Evolutionary conservation across 2,329 filamentous ascomycete genomes (phyloP).

Genomic region (Alternaria brassicae): DNA sequence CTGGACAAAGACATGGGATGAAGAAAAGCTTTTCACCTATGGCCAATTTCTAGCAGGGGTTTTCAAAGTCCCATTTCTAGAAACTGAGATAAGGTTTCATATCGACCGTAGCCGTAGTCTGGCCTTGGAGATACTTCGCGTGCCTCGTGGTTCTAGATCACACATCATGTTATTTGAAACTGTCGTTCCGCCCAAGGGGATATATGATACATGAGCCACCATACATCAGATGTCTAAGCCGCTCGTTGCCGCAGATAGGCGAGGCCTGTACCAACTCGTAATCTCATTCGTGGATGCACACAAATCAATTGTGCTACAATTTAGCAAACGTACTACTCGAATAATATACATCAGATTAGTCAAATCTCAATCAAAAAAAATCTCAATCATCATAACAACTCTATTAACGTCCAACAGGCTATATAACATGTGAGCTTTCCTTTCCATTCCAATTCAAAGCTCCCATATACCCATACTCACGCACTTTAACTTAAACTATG

Average conservation of each 20-base stretch:
- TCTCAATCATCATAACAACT: background rate
- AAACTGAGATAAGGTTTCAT: background rate
- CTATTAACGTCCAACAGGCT: background rate
- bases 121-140: background rate
- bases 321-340: too few species aligned
- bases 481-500: background rate
- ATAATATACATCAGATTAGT: too few species aligned
- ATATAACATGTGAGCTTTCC: background rate
- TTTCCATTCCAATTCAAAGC: slow-evolving; percentile 4
- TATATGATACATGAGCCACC: background rate
- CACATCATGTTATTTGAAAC: too few species aligned
- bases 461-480: background rate
- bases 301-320: too few species aligned
- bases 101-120: background rate
- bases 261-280: too few species aligned
- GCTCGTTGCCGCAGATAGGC: too few species aligned
- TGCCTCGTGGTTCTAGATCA: too few species aligned
- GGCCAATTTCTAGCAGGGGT: background rate
- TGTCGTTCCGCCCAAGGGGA: too few species aligned
- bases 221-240: too few species aligned
- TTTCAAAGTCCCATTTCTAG: background rate
- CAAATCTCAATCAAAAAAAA: background rate
- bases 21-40: background rate
- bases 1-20: background rate
- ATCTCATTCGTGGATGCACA: too few species aligned